Conservation (phyloP, 495 filamentous ascomycete genomes). For the Daldinia grandis region DNA sequence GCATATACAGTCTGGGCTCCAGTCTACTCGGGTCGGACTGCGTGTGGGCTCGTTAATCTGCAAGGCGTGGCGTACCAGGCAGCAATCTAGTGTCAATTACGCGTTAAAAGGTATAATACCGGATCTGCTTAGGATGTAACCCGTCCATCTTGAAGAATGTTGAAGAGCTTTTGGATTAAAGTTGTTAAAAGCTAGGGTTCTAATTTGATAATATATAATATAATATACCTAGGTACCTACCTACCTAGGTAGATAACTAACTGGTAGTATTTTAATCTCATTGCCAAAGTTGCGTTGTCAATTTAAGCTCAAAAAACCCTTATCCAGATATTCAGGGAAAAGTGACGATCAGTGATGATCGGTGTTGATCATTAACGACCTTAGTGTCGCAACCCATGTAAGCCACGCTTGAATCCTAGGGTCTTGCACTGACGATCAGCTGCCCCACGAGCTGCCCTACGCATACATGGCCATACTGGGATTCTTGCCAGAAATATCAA, state of each 20-base stretch:
- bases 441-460: constrained; percentile 14
- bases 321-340: constrained; percentile 17
- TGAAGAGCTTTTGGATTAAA: background rate
- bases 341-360: constrained; percentile 17
- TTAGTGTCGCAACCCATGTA: constrained; percentile 24
- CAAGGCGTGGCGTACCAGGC: constrained; percentile 4
- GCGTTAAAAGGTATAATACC: constrained; percentile 20
- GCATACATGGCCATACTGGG: background rate
- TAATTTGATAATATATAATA: no score
- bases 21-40: constrained; percentile 8
- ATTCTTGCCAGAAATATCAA: constrained; percentile 8
- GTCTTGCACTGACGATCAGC: constrained; percentile 6
- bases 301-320: constrained; percentile 32
- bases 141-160: background rate
- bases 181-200: no score
- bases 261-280: background rate
- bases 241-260: no score
- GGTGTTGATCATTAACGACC: constrained; percentile 31
- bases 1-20: constrained; percentile 10
- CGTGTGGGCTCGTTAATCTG: constrained; percentile 8
- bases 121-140: constrained; percentile 32
- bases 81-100: constrained; percentile 11
- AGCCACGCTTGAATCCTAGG: constrained; percentile 21
- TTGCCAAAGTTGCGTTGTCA: constrained; percentile 19
- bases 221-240: no score